Evolutionary conservation across 2,329 filamentous ascomycete genomes (phyloP), one percentile per base, ranked within the genome.

Genomic region (Stagonosporopsis chrysanthemi): DNA sequence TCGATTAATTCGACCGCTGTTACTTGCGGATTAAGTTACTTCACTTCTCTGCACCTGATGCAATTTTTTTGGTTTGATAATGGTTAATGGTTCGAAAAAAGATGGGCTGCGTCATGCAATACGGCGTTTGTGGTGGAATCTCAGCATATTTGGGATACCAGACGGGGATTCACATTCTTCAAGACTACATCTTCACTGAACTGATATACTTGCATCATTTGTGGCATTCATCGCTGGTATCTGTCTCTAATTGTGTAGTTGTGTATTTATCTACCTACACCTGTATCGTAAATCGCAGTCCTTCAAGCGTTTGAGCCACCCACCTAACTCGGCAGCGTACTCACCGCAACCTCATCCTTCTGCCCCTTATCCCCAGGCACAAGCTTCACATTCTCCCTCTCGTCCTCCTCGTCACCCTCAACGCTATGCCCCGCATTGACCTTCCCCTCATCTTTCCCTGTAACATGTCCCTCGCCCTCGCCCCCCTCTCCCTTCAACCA

Each of bases 401-500:
- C 51, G 15, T 43, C 44, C 1, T 54, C 51, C 38, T 38, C 15
- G 12, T 48, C 38, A 11, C 29, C 28, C 17, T 54, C 29, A 9
- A 52, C 35, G 11, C 26, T 45, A 23, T 45, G 42, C 17, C 59
- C 67, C 17, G 5, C 24, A 26, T 26, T 26, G 24, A 26, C 24
- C 24, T 26, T 26, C 24, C 24, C 24, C 24, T 26, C 24, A 26
- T 6, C 24, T 1, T 4, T 26, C 24, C 24, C 24, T 6, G 52
- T 58, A 29, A 38, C 47, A 15, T 47, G 54, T 24, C 44, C 52
- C 17, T 39, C 61, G 35, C 58, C 52, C 29, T 44, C 38, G 7
- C 48, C 60, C 2, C 48, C 65, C 35, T 61, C 64, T 4, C 69
- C 65, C 33, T 51, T 39, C 65, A 82, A 66, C 72, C 77, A 81